Percentiles rank a stretch among this genome's conserved stretches.
These are phyloP conservation scores for Lipomyces orientalis DNA, from an alignment of 805 yeast genomes.

Conservation along the genomic window DNA sequence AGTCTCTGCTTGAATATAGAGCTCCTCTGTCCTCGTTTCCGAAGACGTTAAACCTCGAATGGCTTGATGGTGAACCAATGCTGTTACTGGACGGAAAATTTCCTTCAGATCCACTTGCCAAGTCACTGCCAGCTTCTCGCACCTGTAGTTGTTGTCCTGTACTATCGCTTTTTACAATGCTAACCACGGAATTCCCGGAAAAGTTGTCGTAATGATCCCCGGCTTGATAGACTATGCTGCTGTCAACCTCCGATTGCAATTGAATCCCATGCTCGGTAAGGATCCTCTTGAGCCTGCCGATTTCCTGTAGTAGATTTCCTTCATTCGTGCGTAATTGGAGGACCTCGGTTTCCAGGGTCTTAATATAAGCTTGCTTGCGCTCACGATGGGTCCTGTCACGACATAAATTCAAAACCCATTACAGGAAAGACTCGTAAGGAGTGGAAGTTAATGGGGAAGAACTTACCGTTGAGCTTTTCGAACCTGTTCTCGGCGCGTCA, in stretches of 20 bases:
- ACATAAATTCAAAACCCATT: not conserved
- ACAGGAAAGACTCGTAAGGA: constrained; percentile 3
- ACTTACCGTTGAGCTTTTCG: constrained; percentile 4
- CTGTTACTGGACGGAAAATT: not conserved
- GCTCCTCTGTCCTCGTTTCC: not conserved
- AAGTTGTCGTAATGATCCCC: not conserved
- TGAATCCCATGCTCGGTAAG: not conserved
- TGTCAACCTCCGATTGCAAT: not conserved
- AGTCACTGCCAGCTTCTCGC: not conserved
- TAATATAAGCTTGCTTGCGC: constrained; percentile 5
- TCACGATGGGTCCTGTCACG: constrained; percentile 7
- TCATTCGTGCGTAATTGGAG: constrained; percentile 6
- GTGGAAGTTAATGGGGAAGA: not conserved
- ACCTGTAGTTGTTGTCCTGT: constrained; percentile 3
- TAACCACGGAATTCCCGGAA: not conserved
- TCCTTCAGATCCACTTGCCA: not conserved
- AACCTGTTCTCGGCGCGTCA: constrained; percentile 4
- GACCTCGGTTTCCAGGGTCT: not conserved
- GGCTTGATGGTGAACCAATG: not conserved
- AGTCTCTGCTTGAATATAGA: not conserved
- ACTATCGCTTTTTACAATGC: not conserved
- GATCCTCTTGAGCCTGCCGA: not conserved
- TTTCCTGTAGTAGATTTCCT: not conserved
- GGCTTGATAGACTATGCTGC: not conserved
- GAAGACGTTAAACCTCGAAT: not conserved